A percentile compares a stretch with the other conserved stretches of the same genome.
Conservation (phyloP, 352 stramenopile species). For the Globisporangium parvum region DNA sequence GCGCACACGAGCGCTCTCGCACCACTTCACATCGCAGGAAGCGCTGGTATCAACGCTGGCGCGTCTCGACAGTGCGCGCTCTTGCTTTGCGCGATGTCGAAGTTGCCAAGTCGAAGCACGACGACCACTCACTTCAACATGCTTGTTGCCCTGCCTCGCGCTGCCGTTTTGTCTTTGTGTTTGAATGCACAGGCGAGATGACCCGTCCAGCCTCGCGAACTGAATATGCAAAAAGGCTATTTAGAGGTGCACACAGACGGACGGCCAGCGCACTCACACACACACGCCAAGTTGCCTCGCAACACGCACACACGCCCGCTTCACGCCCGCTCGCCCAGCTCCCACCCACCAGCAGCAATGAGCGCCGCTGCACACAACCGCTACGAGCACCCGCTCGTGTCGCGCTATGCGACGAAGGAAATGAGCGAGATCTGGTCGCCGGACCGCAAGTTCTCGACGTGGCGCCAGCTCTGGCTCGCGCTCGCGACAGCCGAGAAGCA, state of each 20-base stretch:
- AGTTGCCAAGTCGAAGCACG: neutral
- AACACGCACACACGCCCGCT: neutral
- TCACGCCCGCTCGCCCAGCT: neutral
- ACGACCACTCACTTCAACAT: neutral
- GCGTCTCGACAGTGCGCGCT: neutral
- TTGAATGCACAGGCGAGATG: neutral
- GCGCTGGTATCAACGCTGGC: no score
- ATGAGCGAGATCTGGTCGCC: constrained; percentile 99
- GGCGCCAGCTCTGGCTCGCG: constrained; percentile 97
- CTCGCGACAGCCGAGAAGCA: constrained; percentile 96
- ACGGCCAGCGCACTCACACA: neutral
- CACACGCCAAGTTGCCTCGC: constrained; percentile 5
- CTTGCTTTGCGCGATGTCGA: neutral
- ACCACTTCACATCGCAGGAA: no score
- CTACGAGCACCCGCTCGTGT: constrained; percentile 88
- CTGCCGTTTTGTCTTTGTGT: neutral
- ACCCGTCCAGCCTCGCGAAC: neutral
- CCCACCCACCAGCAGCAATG: no score
- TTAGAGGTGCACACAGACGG: neutral
- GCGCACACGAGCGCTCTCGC: neutral
- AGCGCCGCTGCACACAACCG: constrained; percentile 58
- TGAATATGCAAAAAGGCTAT: neutral
- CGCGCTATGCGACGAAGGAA: constrained; percentile 97
- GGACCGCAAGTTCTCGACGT: constrained; percentile 99
- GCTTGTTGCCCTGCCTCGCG: neutral